Base-by-base conservation (phyloP, 1,139 yeast species). In the Geotrichum armillariae region DNA sequence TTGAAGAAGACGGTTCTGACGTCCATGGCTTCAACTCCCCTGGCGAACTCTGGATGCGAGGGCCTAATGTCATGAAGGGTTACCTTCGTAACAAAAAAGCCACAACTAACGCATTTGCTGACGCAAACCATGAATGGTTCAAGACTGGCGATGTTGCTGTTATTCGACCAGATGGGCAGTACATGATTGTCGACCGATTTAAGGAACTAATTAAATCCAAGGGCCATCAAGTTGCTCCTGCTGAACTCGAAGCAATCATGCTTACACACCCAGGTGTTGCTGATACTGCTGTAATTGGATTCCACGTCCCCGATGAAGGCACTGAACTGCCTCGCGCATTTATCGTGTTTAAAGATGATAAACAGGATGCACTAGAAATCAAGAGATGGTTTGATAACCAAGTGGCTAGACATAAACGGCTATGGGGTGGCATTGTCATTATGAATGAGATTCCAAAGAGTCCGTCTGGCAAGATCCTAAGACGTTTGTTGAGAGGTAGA, bases 201-300 rank as follows among this genome's bases (percentile, higher is more conserved):
- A 86, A 86, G 70, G 88, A 85, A 65, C 82, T 85, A 66, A 86
- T 85, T 74, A 85, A 86, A 66, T 74, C 88, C 7, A 91, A 86
- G 68, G 94, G 93, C 53, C 91, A 85, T 65, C 88, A 86, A 65
- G 83, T 86, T 32, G 84, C 93, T 0, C 93, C 94, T 1, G 94
- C 88, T 55, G 85, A 81, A 65, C 78, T 86, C 47, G 94, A 86
- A 63, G 83, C 80, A 56, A 67, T 75, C 18, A 80, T 85, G 56
- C 69, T 85, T 38, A 71, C 83, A 8, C 62, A 66, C 49, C 64
- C 66, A n/a, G 51, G 54, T 17, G 68, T 69, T 11, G 57, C 56
- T 3, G 73, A 69, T 51, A 61, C 59, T 2, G 74, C 73, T 0
- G 74, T 69, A 4, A 60, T 62, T 35, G 74, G 73, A 5, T 61